phyloP scores from a whole-genome alignment of 306 rosid genomes.

The Ochetophila trinervis region DNA sequence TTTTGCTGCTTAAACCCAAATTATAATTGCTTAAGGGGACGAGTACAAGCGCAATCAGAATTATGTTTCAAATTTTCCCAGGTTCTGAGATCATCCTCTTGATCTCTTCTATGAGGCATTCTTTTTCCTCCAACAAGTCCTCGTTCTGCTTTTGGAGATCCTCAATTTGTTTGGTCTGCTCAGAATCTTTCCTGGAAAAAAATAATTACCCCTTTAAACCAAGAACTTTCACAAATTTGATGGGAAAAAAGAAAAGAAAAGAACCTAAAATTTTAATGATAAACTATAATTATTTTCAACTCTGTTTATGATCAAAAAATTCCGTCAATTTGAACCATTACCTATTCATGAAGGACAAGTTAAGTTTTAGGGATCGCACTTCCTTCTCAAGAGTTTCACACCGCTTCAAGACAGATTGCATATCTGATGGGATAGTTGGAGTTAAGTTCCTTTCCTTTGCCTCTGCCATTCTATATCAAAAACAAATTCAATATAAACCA shows the following conservation, averaged over 20 bases:
- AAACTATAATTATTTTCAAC: background rate
- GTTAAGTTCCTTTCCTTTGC: slow-evolving; percentile 86
- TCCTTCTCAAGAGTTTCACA: slow-evolving; percentile 95
- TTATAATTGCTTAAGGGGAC: background rate
- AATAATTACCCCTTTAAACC: background rate
- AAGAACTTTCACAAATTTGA: background rate
- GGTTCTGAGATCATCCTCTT: slow-evolving; percentile 65
- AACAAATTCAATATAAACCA: slow-evolving; percentile 14
- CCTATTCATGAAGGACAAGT: slow-evolving; percentile 95
- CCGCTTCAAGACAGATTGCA: slow-evolving; percentile 79
- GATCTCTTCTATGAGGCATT: slow-evolving; percentile 79
- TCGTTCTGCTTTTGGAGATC: slow-evolving; percentile 92
- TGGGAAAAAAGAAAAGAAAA: no score
- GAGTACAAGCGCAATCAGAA: background rate
- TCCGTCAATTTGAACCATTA: slow-evolving; percentile 19
- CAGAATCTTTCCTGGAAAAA: slow-evolving; percentile 89
- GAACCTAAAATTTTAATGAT: background rate
- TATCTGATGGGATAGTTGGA: slow-evolving; percentile 78
- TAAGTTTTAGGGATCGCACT: slow-evolving; percentile 84
- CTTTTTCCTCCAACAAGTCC: slow-evolving; percentile 71
- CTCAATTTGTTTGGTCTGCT: slow-evolving; percentile 93
- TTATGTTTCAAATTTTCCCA: slow-evolving; percentile 39
- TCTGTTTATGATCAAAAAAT: background rate
- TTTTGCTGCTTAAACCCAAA: no score
- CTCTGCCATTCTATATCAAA: slow-evolving; percentile 82